Conservation (phyloP, 768 basidiomycete species). For the Russula lepida region DNA sequence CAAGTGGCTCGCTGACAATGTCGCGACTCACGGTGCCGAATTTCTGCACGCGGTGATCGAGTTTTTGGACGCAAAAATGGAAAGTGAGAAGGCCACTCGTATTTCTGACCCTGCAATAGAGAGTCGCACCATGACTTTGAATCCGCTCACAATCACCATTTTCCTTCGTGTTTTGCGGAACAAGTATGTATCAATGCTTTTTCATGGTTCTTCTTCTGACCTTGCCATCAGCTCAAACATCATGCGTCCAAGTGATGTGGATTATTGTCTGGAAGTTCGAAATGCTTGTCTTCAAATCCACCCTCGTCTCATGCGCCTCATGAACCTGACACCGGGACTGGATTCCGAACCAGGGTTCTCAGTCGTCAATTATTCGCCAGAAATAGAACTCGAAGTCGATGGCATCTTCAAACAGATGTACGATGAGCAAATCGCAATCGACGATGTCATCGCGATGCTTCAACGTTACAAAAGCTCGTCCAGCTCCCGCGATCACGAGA, state of each 20-base stretch:
- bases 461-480: slow-evolving; percentile 78
- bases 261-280: slow-evolving; percentile 84
- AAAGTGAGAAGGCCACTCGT: slow-evolving; percentile 70
- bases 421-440: slow-evolving; percentile 87
- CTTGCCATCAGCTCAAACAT: slow-evolving; percentile 48
- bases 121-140: slow-evolving; percentile 78
- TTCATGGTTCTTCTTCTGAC: slow-evolving; percentile 2
- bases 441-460: slow-evolving; percentile 86
- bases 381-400: slow-evolving; percentile 91
- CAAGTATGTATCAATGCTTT: slow-evolving; percentile 41
- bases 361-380: slow-evolving; percentile 79
- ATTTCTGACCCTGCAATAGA: slow-evolving; percentile 73
- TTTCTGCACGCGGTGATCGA: slow-evolving; percentile 82
- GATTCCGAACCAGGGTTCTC: slow-evolving; percentile 88
- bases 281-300: slow-evolving; percentile 91
- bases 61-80: slow-evolving; percentile 90
- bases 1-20: slow-evolving; percentile 91
- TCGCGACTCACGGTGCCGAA: slow-evolving; percentile 69
- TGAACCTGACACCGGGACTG: slow-evolving; percentile 81
- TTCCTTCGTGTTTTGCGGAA: slow-evolving; percentile 85
- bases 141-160: slow-evolving; percentile 81
- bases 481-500: slow-evolving; percentile 82
- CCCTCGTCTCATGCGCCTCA: slow-evolving; percentile 93
- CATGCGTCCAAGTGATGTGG: slow-evolving; percentile 71
- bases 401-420: slow-evolving; percentile 98